Evolutionary conservation across 176 grass and related monocot species (phyloP), one percentile per base, ranked within the genome.

Genomic region (Melocanna baccifera): DNA sequence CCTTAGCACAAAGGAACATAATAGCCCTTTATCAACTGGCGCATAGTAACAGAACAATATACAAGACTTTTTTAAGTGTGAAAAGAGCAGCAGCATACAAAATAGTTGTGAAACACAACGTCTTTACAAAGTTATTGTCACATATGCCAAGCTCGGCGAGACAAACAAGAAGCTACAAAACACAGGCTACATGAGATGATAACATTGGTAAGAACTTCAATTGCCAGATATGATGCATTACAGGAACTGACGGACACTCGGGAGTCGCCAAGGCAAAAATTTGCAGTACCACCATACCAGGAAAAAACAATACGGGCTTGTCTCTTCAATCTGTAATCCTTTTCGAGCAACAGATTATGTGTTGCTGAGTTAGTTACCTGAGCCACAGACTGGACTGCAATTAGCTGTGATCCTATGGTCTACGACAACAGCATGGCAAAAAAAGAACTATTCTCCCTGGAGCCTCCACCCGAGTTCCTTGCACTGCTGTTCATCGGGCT

Each of bases 401-500:
- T 87, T 75, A 84, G 69, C 40, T 75, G 23, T 47, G 22, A 45
- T 78, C 18, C 19, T 29, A 62, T 13, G 7, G 18, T 73, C 66
- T 25, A 61, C 23, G 57, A 20, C 65, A 78, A 65, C 23, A 48
- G 37, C 64, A 23, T 18, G 10, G 5, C 16, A 34, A 50, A 52
- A 34, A 82, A 48, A 76, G 46, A 20, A 81, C 42, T 81, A 67
- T 43, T 48, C 50, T 65, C 77, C 67, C 25, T 82, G 75, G 20
- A 84, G 83, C 75, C 73, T 84, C 91, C 87, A 92, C 37, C 96
- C 91, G 4, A 99, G 93, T 66, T 99, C 96, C 86, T 94, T 87
- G n/a, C 86, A 52, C 32, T 90, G 93, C 77, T 99, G 87, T 70
- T 96, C 91, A 47, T 99, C 96, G 0, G 96, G 96, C 73, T 92